These are phyloP conservation scores for Talaromyces ruber DNA, from an alignment of 495 filamentous ascomycete genomes.

Conservation along the genomic window DNA sequence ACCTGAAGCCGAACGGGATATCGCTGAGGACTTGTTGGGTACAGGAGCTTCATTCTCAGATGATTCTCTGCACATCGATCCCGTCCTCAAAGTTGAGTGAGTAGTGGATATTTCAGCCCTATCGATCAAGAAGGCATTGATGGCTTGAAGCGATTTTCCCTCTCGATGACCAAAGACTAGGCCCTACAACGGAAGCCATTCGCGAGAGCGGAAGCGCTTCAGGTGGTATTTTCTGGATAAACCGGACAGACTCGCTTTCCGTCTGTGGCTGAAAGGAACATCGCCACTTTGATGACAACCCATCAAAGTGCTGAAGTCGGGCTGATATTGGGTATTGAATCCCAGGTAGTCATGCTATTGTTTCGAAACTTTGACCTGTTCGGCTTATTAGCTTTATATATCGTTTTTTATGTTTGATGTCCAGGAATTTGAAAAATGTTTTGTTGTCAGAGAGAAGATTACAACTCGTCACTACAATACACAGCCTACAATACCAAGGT, in stretches of 20 bases:
- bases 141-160: no score
- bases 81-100: not conserved
- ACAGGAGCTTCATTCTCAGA: not conserved
- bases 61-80: not conserved
- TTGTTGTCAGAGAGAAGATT: slow-evolving; percentile 27
- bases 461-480: slow-evolving; percentile 15
- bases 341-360: not conserved
- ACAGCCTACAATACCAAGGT: slow-evolving; percentile 7
- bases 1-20: not conserved
- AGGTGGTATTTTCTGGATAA: no score
- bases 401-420: not conserved
- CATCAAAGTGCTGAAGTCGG: not conserved
- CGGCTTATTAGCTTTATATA: not conserved
- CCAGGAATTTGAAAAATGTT: not conserved
- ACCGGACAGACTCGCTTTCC: not conserved
- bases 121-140: no score
- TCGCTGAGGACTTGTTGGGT: not conserved
- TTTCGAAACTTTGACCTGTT: not conserved
- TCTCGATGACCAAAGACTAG: no score
- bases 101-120: not conserved
- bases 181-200: no score
- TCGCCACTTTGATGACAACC: not conserved
- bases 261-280: not conserved
- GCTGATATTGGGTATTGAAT: not conserved
- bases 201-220: no score